These are phyloP conservation scores for Peronospora farinosa DNA, from an alignment of 352 stramenopile genomes.

Conservation along the genomic window DNA sequence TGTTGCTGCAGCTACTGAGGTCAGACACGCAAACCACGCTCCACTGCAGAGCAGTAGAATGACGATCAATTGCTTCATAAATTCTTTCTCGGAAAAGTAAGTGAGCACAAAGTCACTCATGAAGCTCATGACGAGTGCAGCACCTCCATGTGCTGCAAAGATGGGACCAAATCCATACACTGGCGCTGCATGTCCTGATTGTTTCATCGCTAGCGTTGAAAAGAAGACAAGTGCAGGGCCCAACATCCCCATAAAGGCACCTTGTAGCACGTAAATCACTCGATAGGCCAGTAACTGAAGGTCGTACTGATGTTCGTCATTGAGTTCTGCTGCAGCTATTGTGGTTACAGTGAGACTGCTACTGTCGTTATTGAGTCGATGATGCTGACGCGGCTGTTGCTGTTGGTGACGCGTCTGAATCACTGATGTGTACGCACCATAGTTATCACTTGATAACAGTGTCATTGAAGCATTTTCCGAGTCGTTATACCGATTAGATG, in stretches of 20 bases:
- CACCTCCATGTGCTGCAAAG: slow-evolving; percentile 63
- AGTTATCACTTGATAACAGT: slow-evolving; percentile 11
- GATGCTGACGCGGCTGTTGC: slow-evolving; percentile 28
- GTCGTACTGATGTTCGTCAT: slow-evolving; percentile 44
- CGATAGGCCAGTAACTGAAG: slow-evolving; percentile 63
- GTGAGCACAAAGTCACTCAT: slow-evolving; percentile 75
- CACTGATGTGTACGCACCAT: slow-evolving; percentile 20
- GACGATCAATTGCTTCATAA: slow-evolving; percentile 69
- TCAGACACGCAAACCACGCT: slow-evolving; percentile 61
- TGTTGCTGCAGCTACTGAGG: slow-evolving; percentile 46
- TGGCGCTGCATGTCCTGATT: slow-evolving; percentile 38
- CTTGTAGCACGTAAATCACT: slow-evolving; percentile 61
- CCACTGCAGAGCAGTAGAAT: slow-evolving; percentile 49
- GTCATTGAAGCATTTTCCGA: slow-evolving; percentile 1
- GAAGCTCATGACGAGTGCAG: slow-evolving; percentile 68
- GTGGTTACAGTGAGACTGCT: slow-evolving; percentile 18
- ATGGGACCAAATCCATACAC: slow-evolving; percentile 67
- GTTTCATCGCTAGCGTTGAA: slow-evolving; percentile 37
- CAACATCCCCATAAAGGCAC: slow-evolving; percentile 57
- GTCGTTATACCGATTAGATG: slow-evolving; percentile 21
- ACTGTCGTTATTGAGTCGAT: slow-evolving; percentile 22
- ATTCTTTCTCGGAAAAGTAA: slow-evolving; percentile 53
- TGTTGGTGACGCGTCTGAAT: slow-evolving; percentile 19
- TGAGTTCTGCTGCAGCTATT: slow-evolving; percentile 17
- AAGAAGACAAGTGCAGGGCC: slow-evolving; percentile 63